Evolutionary conservation across 2,329 filamentous ascomycete species (phyloP).

Genomic region (Macrophomina phaseolina): DNA sequence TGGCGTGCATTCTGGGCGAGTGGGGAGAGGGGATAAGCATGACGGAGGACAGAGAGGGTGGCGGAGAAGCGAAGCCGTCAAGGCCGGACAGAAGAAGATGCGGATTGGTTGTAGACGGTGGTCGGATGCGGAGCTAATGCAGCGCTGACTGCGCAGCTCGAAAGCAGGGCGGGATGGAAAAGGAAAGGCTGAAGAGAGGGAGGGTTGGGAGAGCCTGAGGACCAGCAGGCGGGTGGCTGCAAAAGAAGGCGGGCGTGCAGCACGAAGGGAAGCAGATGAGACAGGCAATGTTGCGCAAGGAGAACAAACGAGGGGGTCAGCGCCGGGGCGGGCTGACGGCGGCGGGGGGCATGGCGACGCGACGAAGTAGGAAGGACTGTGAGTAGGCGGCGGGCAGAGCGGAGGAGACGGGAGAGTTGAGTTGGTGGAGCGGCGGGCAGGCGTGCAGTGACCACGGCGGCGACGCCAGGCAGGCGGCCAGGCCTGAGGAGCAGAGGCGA

Average conservation of each 20-base stretch:
- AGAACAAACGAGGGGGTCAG: slow-evolving; percentile 5
- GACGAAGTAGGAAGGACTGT: not conserved
- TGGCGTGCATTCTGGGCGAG: slow-evolving; percentile 49
- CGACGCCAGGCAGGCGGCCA: not conserved
- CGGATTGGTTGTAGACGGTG: slow-evolving; percentile 13
- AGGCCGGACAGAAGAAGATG: slow-evolving; percentile 7
- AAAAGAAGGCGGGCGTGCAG: not conserved
- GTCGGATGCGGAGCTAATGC: slow-evolving; percentile 17
- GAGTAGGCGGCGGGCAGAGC: not conserved
- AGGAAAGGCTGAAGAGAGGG: slow-evolving; percentile 11
- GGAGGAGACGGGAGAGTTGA: not conserved
- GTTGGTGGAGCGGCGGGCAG: not conserved
- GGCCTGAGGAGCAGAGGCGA: not conserved
- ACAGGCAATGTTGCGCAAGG: slow-evolving; percentile 10
- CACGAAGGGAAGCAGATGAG: slow-evolving; percentile 15
- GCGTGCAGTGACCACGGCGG: too few species aligned
- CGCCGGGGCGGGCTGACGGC: not conserved
- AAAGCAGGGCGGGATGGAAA: slow-evolving; percentile 8
- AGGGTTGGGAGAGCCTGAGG: not conserved
- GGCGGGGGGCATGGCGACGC: not conserved
- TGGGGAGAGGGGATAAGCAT: slow-evolving; percentile 25
- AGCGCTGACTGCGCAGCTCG: slow-evolving; percentile 4
- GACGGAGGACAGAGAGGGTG: slow-evolving; percentile 9
- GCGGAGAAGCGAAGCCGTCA: slow-evolving; percentile 32
- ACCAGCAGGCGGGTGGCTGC: slow-evolving; percentile 17